Conservation (phyloP, 768 basidiomycete species). For the Favolaschia claudopus region DNA sequence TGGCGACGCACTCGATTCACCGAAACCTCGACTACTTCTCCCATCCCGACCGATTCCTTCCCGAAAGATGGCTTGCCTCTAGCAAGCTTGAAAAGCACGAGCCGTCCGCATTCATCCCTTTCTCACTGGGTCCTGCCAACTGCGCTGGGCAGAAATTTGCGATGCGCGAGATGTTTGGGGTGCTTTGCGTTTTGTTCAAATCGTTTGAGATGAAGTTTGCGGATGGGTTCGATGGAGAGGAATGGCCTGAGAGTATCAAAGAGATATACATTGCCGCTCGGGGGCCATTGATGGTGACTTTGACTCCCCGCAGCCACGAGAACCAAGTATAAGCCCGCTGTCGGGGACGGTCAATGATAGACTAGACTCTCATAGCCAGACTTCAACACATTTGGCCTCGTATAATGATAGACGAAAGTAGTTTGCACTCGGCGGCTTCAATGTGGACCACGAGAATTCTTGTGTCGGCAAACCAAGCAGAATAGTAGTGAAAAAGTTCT, state of each 20-base stretch:
- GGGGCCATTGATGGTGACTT: conserved; percentile 38
- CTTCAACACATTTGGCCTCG: no score
- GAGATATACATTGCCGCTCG: conserved; percentile 46
- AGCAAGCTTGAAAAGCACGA: conserved; percentile 30
- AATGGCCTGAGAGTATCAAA: conserved; percentile 42
- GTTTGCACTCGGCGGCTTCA: no score
- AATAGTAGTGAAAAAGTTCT: no score
- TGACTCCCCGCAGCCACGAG: conserved; percentile 40
- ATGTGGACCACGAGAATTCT: no score
- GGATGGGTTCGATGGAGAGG: conserved; percentile 36
- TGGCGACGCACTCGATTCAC: conserved; percentile 52
- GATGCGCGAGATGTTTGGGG: conserved; percentile 47
- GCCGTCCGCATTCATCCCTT: conserved; percentile 47
- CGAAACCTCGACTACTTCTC: conserved; percentile 57
- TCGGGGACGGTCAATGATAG: no score
- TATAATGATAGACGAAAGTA: no score
- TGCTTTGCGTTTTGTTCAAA: conserved; percentile 45
- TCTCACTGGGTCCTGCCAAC: conserved; percentile 50
- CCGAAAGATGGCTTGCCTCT: conserved; percentile 45
- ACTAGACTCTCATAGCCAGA: no score
- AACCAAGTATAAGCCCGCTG: no score
- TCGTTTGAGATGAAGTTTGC: conserved; percentile 46
- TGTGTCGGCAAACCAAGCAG: no score
- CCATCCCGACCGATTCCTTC: conserved; percentile 51
- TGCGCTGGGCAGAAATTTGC: conserved; percentile 56